Conservation (phyloP, 495 filamentous ascomycete species). For the Hypoxylon rickii region DNA sequence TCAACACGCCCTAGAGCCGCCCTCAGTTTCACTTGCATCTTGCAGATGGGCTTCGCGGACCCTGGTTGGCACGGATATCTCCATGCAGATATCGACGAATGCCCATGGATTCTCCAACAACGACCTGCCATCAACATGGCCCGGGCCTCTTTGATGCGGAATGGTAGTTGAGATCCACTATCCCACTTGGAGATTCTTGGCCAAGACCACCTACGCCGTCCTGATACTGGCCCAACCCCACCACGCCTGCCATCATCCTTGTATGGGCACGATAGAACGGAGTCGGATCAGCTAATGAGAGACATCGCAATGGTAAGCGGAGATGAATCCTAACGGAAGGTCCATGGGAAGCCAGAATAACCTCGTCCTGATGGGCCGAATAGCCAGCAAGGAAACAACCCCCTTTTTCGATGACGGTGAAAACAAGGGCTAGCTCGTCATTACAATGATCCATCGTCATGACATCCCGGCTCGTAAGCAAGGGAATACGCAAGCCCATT, state of each 20-base stretch:
- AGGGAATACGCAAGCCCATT: too few relatives aligned
- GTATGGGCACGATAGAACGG: slow-evolving; percentile 6
- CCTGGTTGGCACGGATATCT: slow-evolving; percentile 20
- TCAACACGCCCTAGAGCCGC: slow-evolving; percentile 4
- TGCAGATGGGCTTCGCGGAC: background rate
- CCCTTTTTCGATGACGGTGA: too few relatives aligned
- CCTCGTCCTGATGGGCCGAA: slow-evolving; percentile 21
- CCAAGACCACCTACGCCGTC: slow-evolving; percentile 19
- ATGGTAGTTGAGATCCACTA: slow-evolving; percentile 25
- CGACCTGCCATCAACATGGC: too few relatives aligned
- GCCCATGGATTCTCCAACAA: background rate
- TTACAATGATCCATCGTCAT: too few relatives aligned
- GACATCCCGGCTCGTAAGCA: too few relatives aligned
- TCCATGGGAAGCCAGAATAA: slow-evolving; percentile 2
- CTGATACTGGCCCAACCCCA: slow-evolving; percentile 15
- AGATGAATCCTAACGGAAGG: slow-evolving; percentile 25
- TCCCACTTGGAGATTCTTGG: background rate
- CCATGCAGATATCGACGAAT: background rate
- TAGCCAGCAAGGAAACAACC: background rate
- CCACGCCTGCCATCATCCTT: slow-evolving; percentile 12
- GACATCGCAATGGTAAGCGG: slow-evolving; percentile 20
- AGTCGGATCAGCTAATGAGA: slow-evolving; percentile 17
- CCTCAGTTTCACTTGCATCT: slow-evolving; percentile 9
- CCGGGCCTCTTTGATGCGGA: slow-evolving; percentile 2
- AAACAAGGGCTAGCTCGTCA: too few relatives aligned